Percentiles rank a stretch among this genome's conserved stretches.
phyloP scores from a whole-genome alignment of 75 land plant species.

The Picea sitchensis region DNA sequence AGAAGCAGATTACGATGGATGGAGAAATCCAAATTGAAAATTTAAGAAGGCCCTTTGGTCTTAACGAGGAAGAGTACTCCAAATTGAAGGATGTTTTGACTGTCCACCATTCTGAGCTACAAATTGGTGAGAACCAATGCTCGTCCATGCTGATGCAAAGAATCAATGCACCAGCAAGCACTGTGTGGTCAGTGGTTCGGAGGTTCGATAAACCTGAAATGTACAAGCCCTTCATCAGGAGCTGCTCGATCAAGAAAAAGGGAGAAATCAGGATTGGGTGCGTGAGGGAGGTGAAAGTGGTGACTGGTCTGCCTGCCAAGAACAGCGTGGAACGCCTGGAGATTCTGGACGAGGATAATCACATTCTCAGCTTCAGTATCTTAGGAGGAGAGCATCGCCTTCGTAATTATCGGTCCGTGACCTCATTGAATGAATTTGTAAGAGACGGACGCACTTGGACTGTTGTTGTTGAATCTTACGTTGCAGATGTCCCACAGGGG shows the following conservation, averaged over 20 bases:
- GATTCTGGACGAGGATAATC: conserved; percentile 56
- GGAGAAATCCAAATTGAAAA: no score
- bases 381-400: no score
- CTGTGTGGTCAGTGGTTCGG: conserved; percentile 77
- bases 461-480: conserved; percentile 2
- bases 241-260: conserved; percentile 18
- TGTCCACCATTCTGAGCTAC: neutral
- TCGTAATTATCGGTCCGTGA: no score
- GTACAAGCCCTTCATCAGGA: conserved; percentile 66
- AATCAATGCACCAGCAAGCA: conserved; percentile 21
- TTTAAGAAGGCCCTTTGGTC: neutral
- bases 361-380: no score
- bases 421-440: no score
- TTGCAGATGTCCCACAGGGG: conserved; percentile 18
- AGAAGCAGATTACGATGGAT: no score
- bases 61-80: neutral
- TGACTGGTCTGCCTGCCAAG: conserved; percentile 67
- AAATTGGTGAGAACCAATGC: conserved; percentile 11
- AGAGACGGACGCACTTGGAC: no score
- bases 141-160: conserved; percentile 24
- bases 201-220: conserved; percentile 70
- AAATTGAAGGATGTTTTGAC: neutral
- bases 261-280: conserved; percentile 61
- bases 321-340: conserved; percentile 66
- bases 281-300: conserved; percentile 57